Evolutionary conservation across 2,329 filamentous ascomycete genomes (phyloP).

Genomic region (Colletotrichum aenigma): DNA sequence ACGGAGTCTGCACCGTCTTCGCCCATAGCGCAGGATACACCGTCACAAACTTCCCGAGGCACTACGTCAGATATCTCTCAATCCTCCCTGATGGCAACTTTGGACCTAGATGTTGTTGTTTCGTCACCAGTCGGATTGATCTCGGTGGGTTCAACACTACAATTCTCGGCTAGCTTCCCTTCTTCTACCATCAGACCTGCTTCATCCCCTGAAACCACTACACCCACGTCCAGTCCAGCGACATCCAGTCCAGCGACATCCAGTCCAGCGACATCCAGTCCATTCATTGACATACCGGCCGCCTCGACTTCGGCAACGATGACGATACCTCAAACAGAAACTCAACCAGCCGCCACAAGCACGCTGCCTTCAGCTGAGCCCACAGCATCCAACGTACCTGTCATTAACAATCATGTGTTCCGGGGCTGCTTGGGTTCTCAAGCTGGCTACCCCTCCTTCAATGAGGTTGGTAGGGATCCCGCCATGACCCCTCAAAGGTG

Average conservation of each 20-base stretch:
- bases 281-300: fast-evolving
- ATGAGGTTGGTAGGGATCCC: background rate
- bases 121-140: background rate
- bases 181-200: background rate
- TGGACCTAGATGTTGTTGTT: fast-evolving
- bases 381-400: background rate
- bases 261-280: background rate
- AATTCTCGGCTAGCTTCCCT: fast-evolving
- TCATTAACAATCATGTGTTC: background rate
- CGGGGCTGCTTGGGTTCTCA: background rate
- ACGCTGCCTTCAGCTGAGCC: background rate
- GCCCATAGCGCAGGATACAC: background rate
- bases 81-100: background rate
- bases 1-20: background rate
- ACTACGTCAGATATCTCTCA: background rate
- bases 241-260: background rate
- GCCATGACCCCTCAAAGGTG: background rate
- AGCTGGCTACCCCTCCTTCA: background rate
- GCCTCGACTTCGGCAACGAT: fast-evolving
- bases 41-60: background rate
- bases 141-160: background rate
- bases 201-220: background rate
- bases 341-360: background rate
- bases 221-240: fast-evolving
- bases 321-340: fast-evolving